phyloP scores from a whole-genome alignment of 2,329 filamentous ascomycete genomes.

The Clarireedia homoeocarpa region DNA sequence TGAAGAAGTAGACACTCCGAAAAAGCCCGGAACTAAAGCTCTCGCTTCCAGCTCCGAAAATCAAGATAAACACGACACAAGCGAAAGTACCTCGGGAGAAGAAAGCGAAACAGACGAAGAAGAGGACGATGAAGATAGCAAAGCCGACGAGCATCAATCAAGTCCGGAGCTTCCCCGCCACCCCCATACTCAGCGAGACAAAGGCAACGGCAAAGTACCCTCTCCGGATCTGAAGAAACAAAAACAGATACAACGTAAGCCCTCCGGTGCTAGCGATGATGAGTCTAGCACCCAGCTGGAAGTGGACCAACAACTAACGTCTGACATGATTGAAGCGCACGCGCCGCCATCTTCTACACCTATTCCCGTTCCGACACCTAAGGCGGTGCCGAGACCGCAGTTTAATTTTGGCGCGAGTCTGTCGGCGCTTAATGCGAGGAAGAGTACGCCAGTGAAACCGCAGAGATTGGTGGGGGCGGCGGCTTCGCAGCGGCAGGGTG shows the following conservation, averaged over 20 bases:
- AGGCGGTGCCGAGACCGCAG: slow-evolving; percentile 15
- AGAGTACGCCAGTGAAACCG: slow-evolving; percentile 8
- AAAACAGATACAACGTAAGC: slow-evolving; percentile 15
- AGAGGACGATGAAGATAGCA: slow-evolving; percentile 9
- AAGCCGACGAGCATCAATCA: slow-evolving; percentile 4
- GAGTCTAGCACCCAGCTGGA: slow-evolving; percentile 21
- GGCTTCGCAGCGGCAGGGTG: too few species aligned
- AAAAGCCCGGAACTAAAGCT: neutral
- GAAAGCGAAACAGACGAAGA: neutral
- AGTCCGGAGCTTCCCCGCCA: slow-evolving; percentile 8
- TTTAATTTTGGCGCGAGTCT: slow-evolving; percentile 22
- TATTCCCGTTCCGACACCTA: slow-evolving; percentile 9
- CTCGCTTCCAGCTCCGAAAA: neutral
- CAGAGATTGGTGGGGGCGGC: neutral
- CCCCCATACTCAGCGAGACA: neutral
- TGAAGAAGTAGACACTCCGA: slow-evolving; percentile 2
- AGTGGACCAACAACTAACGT: slow-evolving; percentile 26
- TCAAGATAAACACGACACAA: neutral
- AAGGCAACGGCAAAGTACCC: slow-evolving; percentile 5
- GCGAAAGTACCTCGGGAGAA: too few species aligned
- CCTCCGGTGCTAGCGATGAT: slow-evolving; percentile 16
- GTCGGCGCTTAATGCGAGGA: slow-evolving; percentile 10
- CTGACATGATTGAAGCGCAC: slow-evolving; percentile 22
- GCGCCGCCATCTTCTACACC: slow-evolving; percentile 1
- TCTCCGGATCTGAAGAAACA: slow-evolving; percentile 7